Conservation (phyloP, 306 rosid species). For the Prinsepia uniflora region DNA sequence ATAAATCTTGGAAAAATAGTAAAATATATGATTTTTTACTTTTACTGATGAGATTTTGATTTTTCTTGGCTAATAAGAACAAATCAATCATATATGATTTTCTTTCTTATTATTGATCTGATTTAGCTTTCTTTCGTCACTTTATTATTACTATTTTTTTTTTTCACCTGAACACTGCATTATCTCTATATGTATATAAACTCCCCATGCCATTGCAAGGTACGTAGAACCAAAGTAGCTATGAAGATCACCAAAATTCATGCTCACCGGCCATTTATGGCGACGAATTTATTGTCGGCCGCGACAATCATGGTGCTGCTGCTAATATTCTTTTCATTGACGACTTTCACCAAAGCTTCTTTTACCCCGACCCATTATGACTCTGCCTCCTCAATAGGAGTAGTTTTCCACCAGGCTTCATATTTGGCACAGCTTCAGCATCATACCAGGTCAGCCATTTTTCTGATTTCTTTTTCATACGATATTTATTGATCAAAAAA, state of each 20-base stretch:
- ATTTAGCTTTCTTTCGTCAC: too few species aligned
- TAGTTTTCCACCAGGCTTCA: conserved; percentile 38
- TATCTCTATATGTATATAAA: conserved; percentile 5
- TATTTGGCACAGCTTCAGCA: conserved; percentile 46
- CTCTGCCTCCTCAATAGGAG: conserved; percentile 29
- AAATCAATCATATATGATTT: too few species aligned
- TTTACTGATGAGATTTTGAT: too few species aligned
- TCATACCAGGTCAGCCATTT: conserved; percentile 34
- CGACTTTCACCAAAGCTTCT: neutral
- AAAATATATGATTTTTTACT: too few species aligned
- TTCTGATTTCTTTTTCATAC: too few species aligned
- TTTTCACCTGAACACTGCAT: too few species aligned
- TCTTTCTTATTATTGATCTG: too few species aligned
- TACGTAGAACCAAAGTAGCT: neutral
- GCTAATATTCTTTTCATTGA: neutral
- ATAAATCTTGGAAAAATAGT: too few species aligned
- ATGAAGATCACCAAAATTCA: neutral
- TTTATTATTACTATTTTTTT: too few species aligned
- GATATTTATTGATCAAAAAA: too few species aligned
- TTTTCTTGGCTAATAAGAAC: too few species aligned
- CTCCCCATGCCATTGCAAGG: neutral
- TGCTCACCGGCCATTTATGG: neutral
- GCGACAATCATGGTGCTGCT: neutral
- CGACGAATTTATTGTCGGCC: neutral
- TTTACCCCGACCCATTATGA: neutral